Conservation (phyloP, 306 rosid species). For the Hippophae gyantsensis region DNA sequence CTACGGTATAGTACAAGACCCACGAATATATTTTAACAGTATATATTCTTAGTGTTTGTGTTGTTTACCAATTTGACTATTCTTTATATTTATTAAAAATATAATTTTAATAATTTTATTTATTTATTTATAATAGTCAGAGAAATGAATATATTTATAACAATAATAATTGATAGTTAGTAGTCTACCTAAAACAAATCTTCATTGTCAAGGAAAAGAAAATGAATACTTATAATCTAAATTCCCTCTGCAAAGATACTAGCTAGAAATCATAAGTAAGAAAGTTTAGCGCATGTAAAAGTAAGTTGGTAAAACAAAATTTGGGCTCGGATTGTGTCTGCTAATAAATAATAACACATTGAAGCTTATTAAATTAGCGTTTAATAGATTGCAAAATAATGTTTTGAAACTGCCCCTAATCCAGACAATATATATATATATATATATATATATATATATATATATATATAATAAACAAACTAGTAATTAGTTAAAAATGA, state of each 20-base stretch:
- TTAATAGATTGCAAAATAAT: background rate
- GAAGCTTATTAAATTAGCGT: constrained; percentile 1
- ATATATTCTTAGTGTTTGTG: too few relatives aligned
- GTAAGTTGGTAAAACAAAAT: constrained; percentile 30
- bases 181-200: too few relatives aligned
- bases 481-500: background rate
- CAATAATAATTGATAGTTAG: constrained; percentile 6
- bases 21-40: too few relatives aligned
- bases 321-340: constrained; percentile 8
- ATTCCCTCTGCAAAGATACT: constrained; percentile 18
- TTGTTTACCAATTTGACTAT: too few relatives aligned
- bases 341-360: background rate
- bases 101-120: too few relatives aligned
- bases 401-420: background rate
- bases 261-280: constrained; percentile 17
- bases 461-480: background rate
- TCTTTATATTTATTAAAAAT: too few relatives aligned
- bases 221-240: constrained; percentile 19
- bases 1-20: rapidly evolving
- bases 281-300: constrained; percentile 7
- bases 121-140: background rate
- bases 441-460: background rate
- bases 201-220: constrained; percentile 15
- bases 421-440: background rate
- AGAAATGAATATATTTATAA: constrained; percentile 29